Evolutionary conservation across 2,329 filamentous ascomycete species (phyloP).

Genomic region (Pseudopithomyces maydicus): DNA sequence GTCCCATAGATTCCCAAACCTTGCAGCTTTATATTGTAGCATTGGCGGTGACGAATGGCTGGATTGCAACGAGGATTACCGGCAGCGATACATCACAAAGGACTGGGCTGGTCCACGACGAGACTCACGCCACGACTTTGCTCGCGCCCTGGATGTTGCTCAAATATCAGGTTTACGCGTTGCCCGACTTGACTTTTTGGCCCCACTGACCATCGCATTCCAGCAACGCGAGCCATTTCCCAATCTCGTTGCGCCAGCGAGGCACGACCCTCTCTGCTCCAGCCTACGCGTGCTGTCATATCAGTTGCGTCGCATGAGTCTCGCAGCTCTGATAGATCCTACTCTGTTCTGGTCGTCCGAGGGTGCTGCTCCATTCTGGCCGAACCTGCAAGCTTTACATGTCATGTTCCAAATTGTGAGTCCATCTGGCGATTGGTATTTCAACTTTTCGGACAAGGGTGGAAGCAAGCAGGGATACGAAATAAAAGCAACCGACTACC

Average conservation of each 20-base stretch:
- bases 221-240: not conserved
- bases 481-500: not conserved
- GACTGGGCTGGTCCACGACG: constrained; percentile 4
- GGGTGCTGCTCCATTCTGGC: constrained; percentile 1
- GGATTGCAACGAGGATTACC: not conserved
- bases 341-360: constrained; percentile 9
- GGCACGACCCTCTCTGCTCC: constrained; percentile 1
- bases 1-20: not conserved
- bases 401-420: constrained; percentile 4
- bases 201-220: constrained; percentile 24
- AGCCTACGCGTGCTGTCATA: constrained; percentile 3
- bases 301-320: not conserved
- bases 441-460: not conserved
- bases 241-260: constrained; percentile 1
- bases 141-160: not conserved
- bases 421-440: constrained; percentile 8
- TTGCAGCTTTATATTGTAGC: constrained; percentile 2
- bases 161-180: not conserved
- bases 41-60: constrained; percentile 4
- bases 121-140: constrained; percentile 5
- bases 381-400: constrained; percentile 1
- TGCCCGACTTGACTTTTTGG: not conserved
- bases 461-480: not conserved
- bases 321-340: not conserved
- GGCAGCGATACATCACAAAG: not conserved